Evolutionary conservation across 2,329 filamentous ascomycete genomes (phyloP).

Genomic region (Diaporthe humulicola): DNA sequence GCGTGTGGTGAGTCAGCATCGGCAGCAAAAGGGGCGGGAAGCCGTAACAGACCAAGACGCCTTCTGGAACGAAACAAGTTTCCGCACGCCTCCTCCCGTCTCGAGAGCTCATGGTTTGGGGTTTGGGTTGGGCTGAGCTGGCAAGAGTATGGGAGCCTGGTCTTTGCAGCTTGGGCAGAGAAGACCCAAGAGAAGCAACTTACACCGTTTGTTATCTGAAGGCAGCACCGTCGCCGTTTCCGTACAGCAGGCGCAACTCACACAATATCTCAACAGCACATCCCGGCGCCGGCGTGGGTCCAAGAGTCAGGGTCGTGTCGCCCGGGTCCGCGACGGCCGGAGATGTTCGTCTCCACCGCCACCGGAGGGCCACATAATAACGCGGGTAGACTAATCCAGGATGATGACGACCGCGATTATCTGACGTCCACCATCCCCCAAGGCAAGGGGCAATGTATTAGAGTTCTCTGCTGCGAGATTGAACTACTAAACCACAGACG

Average conservation of each 20-base stretch:
- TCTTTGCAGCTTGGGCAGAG: background rate
- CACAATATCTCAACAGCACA: background rate
- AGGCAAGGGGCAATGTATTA: slow-evolving; percentile 3
- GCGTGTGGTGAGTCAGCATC: slow-evolving; percentile 12
- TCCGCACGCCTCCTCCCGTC: background rate
- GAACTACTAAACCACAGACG: background rate
- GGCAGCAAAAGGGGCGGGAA: background rate
- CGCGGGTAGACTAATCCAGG: background rate
- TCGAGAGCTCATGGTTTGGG: background rate
- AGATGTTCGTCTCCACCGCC: background rate
- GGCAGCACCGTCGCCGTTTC: slow-evolving; percentile 10
- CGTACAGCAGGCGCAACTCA: background rate
- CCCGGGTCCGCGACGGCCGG: slow-evolving; percentile 24
- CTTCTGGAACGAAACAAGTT: slow-evolving; percentile 30
- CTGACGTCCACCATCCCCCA: background rate
- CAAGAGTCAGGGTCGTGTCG: background rate
- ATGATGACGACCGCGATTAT: background rate
- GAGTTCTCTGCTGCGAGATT: slow-evolving; percentile 15
- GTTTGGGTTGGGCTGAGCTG: background rate
- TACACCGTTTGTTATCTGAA: background rate
- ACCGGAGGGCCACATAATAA: slow-evolving; percentile 8
- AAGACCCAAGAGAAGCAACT: no score
- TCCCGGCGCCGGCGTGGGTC: slow-evolving; percentile 9
- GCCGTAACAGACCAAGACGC: slow-evolving; percentile 25
- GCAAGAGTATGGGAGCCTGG: slow-evolving; percentile 11